Evolutionary conservation across 192 early-diverging fungal species (phyloP), one percentile per base, ranked within the genome.

Genomic region (Funneliformis mosseae): DNA sequence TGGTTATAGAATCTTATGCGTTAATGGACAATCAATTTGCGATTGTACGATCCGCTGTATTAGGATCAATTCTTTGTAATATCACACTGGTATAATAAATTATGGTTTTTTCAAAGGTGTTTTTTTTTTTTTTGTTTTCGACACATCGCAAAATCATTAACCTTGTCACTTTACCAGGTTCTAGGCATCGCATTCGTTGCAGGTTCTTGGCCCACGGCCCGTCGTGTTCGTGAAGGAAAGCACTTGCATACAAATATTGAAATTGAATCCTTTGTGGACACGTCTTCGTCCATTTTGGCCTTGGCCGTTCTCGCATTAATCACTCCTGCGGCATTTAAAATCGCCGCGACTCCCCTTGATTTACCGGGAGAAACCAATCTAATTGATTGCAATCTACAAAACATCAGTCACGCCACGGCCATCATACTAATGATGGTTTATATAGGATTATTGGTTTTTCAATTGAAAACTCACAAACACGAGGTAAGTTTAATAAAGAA

Each of bases 51-150:
- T 83, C 85, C 4, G 82, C 94, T 12, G 84, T 97, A 63, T 85
- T 99, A 8, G 97, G 97, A 14, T 94, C 95, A 28, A 95, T 99
- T 79, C 85, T 99, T 18, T 95, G 93, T 76, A 99, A 99, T 83
- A 84, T 97, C 83, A 85, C 97, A 48, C 87, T 98, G 72, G 92
- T 97, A 83, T 21, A 38, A 41, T 21, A 18, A 69, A 69, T 28
- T 39, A 69, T 28, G 14, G 8, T 27, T 38, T 41, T 11, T 67
- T 39, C 16, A 38, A 9, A 41, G 39, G 18, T 39, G 8, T 42
- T 69, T 39, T 28, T 11, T 33, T 66, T 1, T 66, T 27, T 6
- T 2, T n/a, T 41, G 7, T n/a, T 38, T 38, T 38, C n/a, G n/a
- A n/a, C n/a, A n/a, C n/a, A n/a, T 69, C 8, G 18, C 21, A 7